These are phyloP conservation scores for Zancudomyces culisetae DNA, from an alignment of 371 early-diverging fungal genomes.

Conservation along the genomic window DNA sequence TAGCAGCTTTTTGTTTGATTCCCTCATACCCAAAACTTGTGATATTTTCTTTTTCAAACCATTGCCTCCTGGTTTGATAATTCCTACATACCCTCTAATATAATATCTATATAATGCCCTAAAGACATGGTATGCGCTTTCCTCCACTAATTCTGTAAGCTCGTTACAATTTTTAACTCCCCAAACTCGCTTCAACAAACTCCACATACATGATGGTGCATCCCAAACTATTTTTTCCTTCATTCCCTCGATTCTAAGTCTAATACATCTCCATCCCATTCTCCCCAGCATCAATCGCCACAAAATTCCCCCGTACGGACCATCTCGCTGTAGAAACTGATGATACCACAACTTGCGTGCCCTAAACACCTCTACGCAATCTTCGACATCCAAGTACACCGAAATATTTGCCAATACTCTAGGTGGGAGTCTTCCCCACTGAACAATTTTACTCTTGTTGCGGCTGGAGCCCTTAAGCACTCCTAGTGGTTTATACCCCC, in stretches of 20 bases:
- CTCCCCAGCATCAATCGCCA: neutral
- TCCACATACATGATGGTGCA: neutral
- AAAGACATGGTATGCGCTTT: neutral
- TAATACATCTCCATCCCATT: neutral
- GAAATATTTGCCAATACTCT: neutral
- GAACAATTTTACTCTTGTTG: neutral
- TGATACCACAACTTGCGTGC: neutral
- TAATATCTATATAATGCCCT: neutral
- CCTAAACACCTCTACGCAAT: neutral
- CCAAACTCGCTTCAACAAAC: neutral
- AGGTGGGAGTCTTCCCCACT: neutral
- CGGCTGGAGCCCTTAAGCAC: neutral
- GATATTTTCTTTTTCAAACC: slow-evolving; percentile 1
- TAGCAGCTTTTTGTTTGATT: neutral
- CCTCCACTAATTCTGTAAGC: neutral
- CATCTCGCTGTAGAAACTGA: neutral
- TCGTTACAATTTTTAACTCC: neutral
- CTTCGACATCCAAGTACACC: neutral
- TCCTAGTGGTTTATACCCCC: neutral
- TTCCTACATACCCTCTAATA: slow-evolving; percentile 6
- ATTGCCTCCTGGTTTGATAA: too few relatives aligned
- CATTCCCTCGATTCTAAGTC: neutral
- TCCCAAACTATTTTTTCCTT: neutral
- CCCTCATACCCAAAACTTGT: neutral
- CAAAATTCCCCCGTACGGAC: neutral